phyloP scores from a whole-genome alignment of 2,329 filamentous ascomycete genomes.

The Alternaria dauci region DNA sequence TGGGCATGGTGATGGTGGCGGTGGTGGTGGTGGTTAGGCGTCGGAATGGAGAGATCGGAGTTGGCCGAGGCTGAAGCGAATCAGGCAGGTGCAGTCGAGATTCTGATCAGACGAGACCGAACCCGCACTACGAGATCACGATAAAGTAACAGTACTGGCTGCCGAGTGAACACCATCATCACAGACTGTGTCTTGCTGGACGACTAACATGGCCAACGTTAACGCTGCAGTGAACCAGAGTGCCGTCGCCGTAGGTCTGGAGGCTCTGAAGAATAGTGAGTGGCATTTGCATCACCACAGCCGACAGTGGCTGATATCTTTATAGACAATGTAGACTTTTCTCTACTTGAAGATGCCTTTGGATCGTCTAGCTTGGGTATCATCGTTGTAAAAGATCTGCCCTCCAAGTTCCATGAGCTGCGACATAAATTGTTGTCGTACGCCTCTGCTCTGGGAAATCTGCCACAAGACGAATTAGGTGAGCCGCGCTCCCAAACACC shows the following conservation, averaged over 20 bases:
- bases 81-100: conserved; percentile 40
- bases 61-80: conserved; percentile 34
- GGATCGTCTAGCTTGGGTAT: conserved; percentile 91
- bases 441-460: conserved; percentile 85
- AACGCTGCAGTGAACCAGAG: conserved; percentile 33
- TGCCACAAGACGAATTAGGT: conserved; percentile 77
- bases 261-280: conserved; percentile 58
- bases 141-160: conserved; percentile 26
- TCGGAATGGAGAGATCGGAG: conserved; percentile 30
- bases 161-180: conserved; percentile 1
- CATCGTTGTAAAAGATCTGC: conserved; percentile 88
- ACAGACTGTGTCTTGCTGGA: neutral
- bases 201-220: conserved; percentile 28
- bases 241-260: conserved; percentile 45
- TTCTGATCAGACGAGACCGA: conserved; percentile 20
- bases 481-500: conserved; percentile 29
- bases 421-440: conserved; percentile 81
- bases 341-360: conserved; percentile 79
- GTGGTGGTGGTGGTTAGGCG: conserved; percentile 2
- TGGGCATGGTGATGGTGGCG: conserved; percentile 70
- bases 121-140: conserved; percentile 14
- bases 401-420: conserved; percentile 73
- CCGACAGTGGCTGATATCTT: neutral
- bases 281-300: neutral
- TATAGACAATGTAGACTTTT: conserved; percentile 71